Percentiles rank a stretch among this genome's conserved stretches.
Conservation (phyloP, 176 grass and related monocot species). For the Aegilops speltoides region DNA sequence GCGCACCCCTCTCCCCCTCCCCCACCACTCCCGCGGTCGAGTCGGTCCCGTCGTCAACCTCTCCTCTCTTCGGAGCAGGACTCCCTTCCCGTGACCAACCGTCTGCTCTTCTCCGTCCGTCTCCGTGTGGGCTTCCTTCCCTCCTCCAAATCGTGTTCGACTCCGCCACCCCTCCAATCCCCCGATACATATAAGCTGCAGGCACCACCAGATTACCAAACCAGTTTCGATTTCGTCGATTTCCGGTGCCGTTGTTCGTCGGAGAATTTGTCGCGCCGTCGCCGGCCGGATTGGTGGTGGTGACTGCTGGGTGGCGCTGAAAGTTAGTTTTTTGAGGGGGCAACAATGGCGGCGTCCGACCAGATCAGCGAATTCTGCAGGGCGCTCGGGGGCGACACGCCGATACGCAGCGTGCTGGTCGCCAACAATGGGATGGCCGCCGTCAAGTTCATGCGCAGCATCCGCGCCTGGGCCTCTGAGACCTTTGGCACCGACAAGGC, state of each 20-base stretch:
- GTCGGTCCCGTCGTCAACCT: not conserved
- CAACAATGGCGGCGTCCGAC: constrained; percentile 37
- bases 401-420: constrained; percentile 87
- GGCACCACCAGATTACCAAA: not conserved
- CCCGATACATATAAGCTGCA: not conserved
- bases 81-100: too few species aligned
- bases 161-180: not conserved
- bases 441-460: constrained; percentile 92
- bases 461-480: constrained; percentile 81
- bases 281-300: too few species aligned
- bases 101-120: not conserved
- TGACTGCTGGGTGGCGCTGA: constrained; percentile 12
- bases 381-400: constrained; percentile 64
- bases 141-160: not conserved
- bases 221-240: not conserved
- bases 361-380: constrained; percentile 62
- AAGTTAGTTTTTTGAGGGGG: not conserved
- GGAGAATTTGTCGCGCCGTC: too few species aligned
- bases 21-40: too few species aligned
- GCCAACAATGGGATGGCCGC: constrained; percentile 99
- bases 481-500: constrained; percentile 90
- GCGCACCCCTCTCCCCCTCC: not conserved
- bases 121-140: not conserved
- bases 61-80: not conserved
- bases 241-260: too few species aligned